Conservation (phyloP, 2,329 filamentous ascomycete species). For the Lizonia empirigonia region DNA sequence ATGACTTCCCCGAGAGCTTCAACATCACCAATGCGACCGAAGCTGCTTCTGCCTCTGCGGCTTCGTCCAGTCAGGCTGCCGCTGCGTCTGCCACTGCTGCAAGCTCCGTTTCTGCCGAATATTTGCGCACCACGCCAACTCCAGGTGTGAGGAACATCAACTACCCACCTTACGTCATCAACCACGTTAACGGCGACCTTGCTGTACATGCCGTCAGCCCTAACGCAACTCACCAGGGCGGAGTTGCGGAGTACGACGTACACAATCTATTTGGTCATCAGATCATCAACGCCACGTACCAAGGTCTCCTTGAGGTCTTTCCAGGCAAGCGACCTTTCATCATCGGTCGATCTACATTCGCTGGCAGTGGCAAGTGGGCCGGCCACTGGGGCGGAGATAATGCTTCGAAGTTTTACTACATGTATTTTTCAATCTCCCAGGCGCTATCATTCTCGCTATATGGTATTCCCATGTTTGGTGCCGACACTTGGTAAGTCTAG, state of each 20-base stretch:
- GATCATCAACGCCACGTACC: constrained; percentile 77
- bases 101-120: constrained; percentile 48
- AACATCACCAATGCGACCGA: constrained; percentile 71
- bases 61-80: constrained; percentile 57
- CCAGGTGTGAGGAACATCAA: constrained; percentile 70
- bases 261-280: constrained; percentile 75
- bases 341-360: constrained; percentile 81
- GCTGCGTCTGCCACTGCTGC: constrained; percentile 44
- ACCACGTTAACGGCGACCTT: constrained; percentile 74
- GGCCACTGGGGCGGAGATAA: constrained; percentile 84
- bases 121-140: constrained; percentile 65
- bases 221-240: constrained; percentile 77
- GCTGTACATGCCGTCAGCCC: constrained; percentile 75
- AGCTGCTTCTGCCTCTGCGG: constrained; percentile 63
- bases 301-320: constrained; percentile 68
- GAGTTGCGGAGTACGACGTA: constrained; percentile 77
- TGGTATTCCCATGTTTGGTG: constrained; percentile 77
- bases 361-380: constrained; percentile 74
- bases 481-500: constrained; percentile 54
- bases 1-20: constrained; percentile 71
- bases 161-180: constrained; percentile 76
- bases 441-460: constrained; percentile 76
- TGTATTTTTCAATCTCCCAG: constrained; percentile 79
- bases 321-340: constrained; percentile 79
- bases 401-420: constrained; percentile 70